phyloP scores from a whole-genome alignment of 192 early-diverging fungal species.

The Gamsiella multidivaricata region DNA sequence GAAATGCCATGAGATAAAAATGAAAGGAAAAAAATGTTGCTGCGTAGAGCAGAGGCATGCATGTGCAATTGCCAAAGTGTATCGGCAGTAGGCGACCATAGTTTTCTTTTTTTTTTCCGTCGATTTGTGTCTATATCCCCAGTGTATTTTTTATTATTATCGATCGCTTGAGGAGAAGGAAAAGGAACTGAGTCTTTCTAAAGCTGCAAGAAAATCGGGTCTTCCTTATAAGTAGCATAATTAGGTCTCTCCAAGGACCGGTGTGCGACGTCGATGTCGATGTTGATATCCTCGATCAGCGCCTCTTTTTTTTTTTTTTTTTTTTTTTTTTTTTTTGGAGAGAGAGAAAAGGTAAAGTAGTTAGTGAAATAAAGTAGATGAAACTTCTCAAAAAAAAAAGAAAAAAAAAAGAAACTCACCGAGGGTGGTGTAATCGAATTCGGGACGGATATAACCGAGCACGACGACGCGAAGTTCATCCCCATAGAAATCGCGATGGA shows the following conservation, averaged over 20 bases:
- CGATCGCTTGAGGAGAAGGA: too few relatives aligned
- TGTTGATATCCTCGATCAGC: conserved; percentile 92
- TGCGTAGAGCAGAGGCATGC: too few relatives aligned
- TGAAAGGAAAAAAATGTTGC: too few relatives aligned
- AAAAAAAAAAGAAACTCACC: conserved; percentile 60
- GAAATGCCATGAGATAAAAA: too few relatives aligned
- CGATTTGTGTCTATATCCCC: not conserved
- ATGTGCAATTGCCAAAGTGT: too few relatives aligned
- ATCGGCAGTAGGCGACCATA: too few relatives aligned
- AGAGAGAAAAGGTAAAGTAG: not conserved
- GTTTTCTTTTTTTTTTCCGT: not conserved
- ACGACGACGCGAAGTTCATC: conserved; percentile 85
- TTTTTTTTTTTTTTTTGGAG: too few relatives aligned
- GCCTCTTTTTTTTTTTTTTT: conserved; percentile 74
- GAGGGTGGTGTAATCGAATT: conserved; percentile 87
- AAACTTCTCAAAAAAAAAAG: conserved; percentile 4
- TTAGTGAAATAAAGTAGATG: not conserved
- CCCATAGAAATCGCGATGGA: conserved; percentile 92
- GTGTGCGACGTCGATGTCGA: conserved; percentile 84
- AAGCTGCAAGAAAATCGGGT: conserved; percentile 48
- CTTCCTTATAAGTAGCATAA: conserved; percentile 61
- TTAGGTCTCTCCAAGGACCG: conserved; percentile 70
- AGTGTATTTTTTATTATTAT: too few relatives aligned
- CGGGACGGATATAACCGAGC: conserved; percentile 88
- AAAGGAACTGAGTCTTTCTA: not conserved